Percentiles rank a stretch among this genome's conserved stretches.
phyloP scores from a whole-genome alignment of 208 protist genomes.

The Acanthamoeba healyi region DNA sequence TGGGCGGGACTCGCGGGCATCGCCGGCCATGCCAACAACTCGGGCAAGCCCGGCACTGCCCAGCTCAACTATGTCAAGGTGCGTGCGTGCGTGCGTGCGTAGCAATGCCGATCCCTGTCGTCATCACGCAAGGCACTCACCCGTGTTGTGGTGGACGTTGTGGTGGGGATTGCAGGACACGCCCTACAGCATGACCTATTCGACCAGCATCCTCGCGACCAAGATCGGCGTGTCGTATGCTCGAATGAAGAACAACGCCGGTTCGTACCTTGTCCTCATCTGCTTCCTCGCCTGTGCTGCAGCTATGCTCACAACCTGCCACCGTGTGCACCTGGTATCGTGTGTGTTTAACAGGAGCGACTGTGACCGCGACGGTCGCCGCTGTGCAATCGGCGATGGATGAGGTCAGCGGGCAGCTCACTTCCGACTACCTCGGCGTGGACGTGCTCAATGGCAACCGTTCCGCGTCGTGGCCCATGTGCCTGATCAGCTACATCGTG shows the following conservation, averaged over 20 bases:
- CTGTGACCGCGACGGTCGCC: background rate
- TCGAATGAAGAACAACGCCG: slow-evolving; percentile 20
- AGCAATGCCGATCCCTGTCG: background rate
- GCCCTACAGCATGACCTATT: slow-evolving; percentile 60
- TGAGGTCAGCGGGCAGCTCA: slow-evolving; percentile 7
- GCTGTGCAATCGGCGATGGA: slow-evolving; percentile 4
- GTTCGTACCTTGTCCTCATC: background rate
- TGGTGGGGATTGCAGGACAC: too few relatives aligned
- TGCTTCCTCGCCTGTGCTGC: too few relatives aligned
- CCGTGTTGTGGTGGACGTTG: background rate
- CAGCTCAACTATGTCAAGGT: slow-evolving; percentile 14
- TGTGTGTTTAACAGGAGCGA: background rate
- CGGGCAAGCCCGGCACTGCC: background rate
- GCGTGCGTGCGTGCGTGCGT: background rate
- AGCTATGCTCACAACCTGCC: background rate
- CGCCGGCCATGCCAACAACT: background rate
- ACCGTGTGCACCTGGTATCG: background rate
- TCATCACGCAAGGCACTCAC: background rate
- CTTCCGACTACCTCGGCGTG: background rate
- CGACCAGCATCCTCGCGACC: background rate
- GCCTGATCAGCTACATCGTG: slow-evolving; percentile 53
- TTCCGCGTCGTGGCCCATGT: slow-evolving; percentile 68
- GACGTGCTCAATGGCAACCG: slow-evolving; percentile 25
- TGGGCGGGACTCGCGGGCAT: background rate
- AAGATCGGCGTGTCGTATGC: background rate